A percentile compares a stretch with the other conserved stretches of the same genome.
Evolutionary conservation across 768 basidiomycete species (phyloP).

Genomic region (Lentinula lateritia): DNA sequence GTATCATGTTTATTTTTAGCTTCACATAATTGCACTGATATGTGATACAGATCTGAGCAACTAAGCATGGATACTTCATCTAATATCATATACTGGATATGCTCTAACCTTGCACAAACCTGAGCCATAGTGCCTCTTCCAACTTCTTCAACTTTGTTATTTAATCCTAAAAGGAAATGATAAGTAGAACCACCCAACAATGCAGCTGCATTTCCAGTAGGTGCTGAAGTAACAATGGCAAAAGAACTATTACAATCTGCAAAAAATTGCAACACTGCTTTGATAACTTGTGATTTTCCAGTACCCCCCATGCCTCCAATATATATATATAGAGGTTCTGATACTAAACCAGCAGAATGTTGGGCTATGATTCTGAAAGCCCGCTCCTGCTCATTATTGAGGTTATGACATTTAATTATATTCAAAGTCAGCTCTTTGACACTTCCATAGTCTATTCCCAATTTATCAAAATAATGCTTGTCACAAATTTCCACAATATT

Average conservation of each 20-base stretch:
- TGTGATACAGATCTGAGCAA: constrained; percentile 20
- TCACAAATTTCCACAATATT: not conserved
- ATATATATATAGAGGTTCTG: constrained; percentile 11
- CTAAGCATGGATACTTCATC: constrained; percentile 18
- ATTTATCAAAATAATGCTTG: not conserved
- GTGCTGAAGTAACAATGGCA: constrained; percentile 3
- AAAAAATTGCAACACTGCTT: constrained; percentile 11
- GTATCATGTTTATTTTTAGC: not conserved
- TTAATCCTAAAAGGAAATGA: constrained; percentile 17
- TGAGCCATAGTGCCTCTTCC: not conserved
- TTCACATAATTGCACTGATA: constrained; percentile 13
- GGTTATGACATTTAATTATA: constrained; percentile 4
- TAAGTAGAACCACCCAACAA: constrained; percentile 19
- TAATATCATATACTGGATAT: constrained; percentile 18
- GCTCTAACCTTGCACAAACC: constrained; percentile 8
- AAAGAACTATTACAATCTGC: not conserved
- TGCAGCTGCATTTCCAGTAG: constrained; percentile 16
- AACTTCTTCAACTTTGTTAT: constrained; percentile 1
- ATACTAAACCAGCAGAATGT: no score
- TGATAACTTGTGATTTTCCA: constrained; percentile 14
- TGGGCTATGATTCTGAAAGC: constrained; percentile 11
- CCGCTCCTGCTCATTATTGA: constrained; percentile 13
- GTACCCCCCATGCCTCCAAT: constrained; percentile 16
- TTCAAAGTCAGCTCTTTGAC: constrained; percentile 5
- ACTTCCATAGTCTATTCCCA: not conserved